These are phyloP conservation scores for Tulasnella sp. DNA, from an alignment of 768 basidiomycete species.

Conservation along the genomic window DNA sequence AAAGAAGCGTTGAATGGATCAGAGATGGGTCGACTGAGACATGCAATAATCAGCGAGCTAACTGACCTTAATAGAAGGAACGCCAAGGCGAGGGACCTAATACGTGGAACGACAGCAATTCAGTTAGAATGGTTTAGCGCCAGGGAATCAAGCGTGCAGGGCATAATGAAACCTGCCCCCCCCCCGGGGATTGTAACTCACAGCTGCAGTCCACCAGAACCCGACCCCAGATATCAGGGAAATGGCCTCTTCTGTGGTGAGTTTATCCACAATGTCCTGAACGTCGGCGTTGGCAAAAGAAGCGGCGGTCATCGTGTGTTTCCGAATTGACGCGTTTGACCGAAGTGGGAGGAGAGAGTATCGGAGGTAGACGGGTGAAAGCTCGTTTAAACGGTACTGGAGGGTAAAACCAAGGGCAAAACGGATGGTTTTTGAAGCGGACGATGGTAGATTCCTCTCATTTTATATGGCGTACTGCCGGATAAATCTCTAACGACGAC, in stretches of 20 bases:
- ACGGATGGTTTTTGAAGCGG: not conserved
- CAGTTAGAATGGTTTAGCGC: not conserved
- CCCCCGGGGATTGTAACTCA: slow-evolving; percentile 24
- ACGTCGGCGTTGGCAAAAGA: slow-evolving; percentile 33
- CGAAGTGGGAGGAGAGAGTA: too few species aligned
- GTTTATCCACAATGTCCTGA: slow-evolving; percentile 49
- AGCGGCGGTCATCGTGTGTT: not conserved
- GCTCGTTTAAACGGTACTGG: not conserved
- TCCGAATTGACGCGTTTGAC: too few species aligned
- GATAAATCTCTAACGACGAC: not conserved
- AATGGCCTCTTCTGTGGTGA: slow-evolving; percentile 71
- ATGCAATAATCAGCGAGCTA: slow-evolving; percentile 55
- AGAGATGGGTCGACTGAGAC: slow-evolving; percentile 11
- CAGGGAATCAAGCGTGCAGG: not conserved
- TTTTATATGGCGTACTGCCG: not conserved
- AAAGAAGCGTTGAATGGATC: not conserved
- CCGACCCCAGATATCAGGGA: slow-evolving; percentile 64
- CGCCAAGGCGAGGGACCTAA: slow-evolving; percentile 51
- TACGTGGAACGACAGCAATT: not conserved
- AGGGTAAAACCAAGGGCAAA: not conserved
- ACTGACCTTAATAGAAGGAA: slow-evolving; percentile 61
- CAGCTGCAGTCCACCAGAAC: slow-evolving; percentile 17
- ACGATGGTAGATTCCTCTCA: not conserved
- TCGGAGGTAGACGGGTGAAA: not conserved
- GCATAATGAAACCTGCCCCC: not conserved